phyloP scores from a whole-genome alignment of 306 rosid genomes.

The Cyclanthera cordifolia region DNA sequence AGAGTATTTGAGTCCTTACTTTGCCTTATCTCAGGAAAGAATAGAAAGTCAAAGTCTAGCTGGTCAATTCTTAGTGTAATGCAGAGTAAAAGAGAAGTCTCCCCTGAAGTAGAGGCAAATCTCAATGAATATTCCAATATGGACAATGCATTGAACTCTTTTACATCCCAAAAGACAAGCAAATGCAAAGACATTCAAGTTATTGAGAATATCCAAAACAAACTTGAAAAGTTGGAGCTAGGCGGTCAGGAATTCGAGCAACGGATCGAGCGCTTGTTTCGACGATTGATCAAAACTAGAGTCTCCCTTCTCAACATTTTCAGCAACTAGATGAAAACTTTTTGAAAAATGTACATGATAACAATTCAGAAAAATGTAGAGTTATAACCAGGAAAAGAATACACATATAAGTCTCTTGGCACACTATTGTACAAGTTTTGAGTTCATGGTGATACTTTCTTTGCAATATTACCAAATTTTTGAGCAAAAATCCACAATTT shows the following conservation, averaged over 20 bases:
- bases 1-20: constrained; percentile 31
- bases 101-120: constrained; percentile 13
- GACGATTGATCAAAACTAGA: constrained; percentile 32
- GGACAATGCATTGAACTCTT: constrained; percentile 17
- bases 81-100: constrained; percentile 23
- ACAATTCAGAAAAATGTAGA: no score
- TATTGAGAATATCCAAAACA: constrained; percentile 14
- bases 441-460: no score
- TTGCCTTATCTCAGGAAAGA: constrained; percentile 26
- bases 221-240: constrained; percentile 27
- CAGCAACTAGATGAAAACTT: constrained; percentile 15
- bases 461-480: no score
- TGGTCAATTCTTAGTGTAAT: constrained; percentile 30
- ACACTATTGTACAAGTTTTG: no score
- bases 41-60: constrained; percentile 15
- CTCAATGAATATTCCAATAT: constrained; percentile 32
- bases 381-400: no score
- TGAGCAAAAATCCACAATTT: no score
- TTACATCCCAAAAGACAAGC: constrained; percentile 14
- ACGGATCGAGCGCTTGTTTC: constrained; percentile 25
- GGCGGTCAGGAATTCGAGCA: constrained; percentile 32
- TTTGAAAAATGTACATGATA: background rate
- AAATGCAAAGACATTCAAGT: constrained; percentile 11
- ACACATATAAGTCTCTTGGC: no score
- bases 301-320: constrained; percentile 40